Base-by-base conservation (phyloP, 495 filamentous ascomycete species). In the Neohortaea acidophila region DNA sequence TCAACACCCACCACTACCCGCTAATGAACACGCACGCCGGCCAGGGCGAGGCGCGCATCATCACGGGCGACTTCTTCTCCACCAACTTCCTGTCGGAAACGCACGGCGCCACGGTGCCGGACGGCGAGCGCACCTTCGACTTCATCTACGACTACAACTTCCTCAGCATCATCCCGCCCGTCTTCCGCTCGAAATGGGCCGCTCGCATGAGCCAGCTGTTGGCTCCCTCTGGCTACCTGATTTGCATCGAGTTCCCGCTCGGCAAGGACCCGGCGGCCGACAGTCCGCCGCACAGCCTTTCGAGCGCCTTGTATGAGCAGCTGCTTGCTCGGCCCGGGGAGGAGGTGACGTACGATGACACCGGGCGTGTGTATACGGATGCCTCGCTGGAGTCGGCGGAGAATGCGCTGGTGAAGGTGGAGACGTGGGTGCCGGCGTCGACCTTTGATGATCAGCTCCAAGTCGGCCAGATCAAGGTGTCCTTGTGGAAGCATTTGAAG, bases 131-230 rank as follows among this genome's bases (percentile, higher is more conserved):
- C 10, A 53, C 47, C 22, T 85, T 84, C 59, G 81, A 91, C 60
- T 51, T 89, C 19, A 73, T 87, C 26, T 89, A 84, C 61, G 83
- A 89, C 56, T 85, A 86, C 53, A 84, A 80, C 20, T 92, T 89
- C 58, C 72, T 89, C 45, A 85, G 69, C 51, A 82, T 82, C n/a
- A 64, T 92, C 11, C 67, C 69, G 4, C 75, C 72, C 9, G 55
- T 58, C 0, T 51, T 77, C 26, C 71, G 84, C 11, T 69, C 77
- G 2, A 50, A 59, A n/a, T 92, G 82, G 83, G 73, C 79, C 8
- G 59, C 64, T 10, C 66, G 75, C 17, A 73, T 81, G 59, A 59
- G 62, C 3, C 59, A 78, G 39, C 68, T 89, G 15, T 65, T 87
- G 21, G 59, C 68, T 36, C 66, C 68, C 4, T 58, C 61, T 10